These are phyloP conservation scores for Nicotiana benthamiana DNA, from an alignment of 257 asterid species.

Conservation along the genomic window DNA sequence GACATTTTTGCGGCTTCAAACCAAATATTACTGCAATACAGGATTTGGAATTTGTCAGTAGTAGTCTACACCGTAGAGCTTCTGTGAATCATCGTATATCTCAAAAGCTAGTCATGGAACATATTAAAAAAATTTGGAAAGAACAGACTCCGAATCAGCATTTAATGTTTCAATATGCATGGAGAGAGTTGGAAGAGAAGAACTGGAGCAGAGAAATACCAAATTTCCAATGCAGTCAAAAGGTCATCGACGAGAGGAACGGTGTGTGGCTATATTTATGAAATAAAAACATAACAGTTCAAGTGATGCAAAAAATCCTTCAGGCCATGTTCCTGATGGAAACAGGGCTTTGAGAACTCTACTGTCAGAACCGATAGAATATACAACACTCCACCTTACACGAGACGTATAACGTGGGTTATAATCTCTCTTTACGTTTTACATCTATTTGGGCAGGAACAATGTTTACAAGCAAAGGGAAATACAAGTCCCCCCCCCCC, in stretches of 20 bases:
- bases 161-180: neutral
- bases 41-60: neutral
- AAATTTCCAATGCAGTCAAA: neutral
- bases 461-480: neutral
- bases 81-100: neutral
- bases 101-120: neutral
- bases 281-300: too few relatives aligned
- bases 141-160: neutral
- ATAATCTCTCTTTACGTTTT: neutral
- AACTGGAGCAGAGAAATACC: neutral
- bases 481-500: too few relatives aligned
- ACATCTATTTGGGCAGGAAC: neutral
- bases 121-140: neutral
- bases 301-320: neutral
- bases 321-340: neutral
- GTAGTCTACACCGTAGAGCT: neutral
- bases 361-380: neutral
- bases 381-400: neutral
- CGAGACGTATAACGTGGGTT: neutral
- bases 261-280: neutral
- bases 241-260: neutral
- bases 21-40: neutral
- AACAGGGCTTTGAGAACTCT: neutral
- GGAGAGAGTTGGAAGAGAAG: neutral
- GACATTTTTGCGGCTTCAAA: conserved; percentile 25